These are phyloP conservation scores for Xylariaceae sp. DNA, from an alignment of 2,329 filamentous ascomycete genomes.

Conservation along the genomic window DNA sequence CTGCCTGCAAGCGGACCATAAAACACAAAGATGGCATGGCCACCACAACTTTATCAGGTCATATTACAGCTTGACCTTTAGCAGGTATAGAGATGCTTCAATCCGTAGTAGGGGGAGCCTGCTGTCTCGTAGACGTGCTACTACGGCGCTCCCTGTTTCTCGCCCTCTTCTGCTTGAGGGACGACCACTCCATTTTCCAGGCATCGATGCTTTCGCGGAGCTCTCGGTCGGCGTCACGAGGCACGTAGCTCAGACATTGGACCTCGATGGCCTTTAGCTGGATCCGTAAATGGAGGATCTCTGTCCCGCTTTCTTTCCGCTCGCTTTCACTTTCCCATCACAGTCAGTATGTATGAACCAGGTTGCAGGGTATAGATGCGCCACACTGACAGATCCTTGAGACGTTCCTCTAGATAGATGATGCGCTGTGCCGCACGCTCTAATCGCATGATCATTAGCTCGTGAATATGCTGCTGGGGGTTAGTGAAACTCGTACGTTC, in stretches of 20 bases:
- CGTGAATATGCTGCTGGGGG: constrained; percentile 53
- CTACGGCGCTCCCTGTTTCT: constrained; percentile 21
- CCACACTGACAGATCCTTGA: constrained; percentile 51
- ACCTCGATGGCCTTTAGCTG: constrained; percentile 60
- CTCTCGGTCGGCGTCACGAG: constrained; percentile 50
- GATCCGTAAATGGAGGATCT: constrained; percentile 58
- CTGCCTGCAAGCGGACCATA: not conserved
- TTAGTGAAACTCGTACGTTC: constrained; percentile 23
- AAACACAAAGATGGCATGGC: constrained; percentile 1
- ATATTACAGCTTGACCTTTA: not conserved
- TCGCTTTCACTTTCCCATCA: constrained; percentile 47
- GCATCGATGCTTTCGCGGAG: constrained; percentile 55
- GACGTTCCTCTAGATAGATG: constrained; percentile 54
- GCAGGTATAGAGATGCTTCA: not conserved
- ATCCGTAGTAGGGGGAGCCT: not conserved
- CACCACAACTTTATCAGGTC: constrained; percentile 9
- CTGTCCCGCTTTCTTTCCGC: constrained; percentile 53
- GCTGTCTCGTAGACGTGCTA: constrained; percentile 18
- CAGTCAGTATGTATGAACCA: constrained; percentile 12
- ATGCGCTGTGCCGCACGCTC: constrained; percentile 56
- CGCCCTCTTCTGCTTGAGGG: constrained; percentile 46
- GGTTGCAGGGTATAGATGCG: not conserved
- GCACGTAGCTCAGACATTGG: constrained; percentile 47
- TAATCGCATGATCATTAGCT: constrained; percentile 54
- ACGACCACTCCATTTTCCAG: constrained; percentile 59